Base-by-base conservation (phyloP, 1,139 yeast species). In the Candida neerlandica region DNA sequence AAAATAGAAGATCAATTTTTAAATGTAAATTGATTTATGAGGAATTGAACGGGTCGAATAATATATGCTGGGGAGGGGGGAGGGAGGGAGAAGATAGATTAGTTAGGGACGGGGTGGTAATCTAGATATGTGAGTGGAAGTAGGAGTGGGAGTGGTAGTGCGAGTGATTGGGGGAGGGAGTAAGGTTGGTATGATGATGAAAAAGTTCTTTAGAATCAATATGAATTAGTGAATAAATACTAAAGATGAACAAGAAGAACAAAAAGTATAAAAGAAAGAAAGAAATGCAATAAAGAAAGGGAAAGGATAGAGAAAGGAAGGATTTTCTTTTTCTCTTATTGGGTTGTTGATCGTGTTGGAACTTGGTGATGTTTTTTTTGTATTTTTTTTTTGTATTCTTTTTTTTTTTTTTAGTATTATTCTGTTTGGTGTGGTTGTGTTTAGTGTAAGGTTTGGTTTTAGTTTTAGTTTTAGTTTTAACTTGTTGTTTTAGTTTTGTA, bases 341-440 rank as follows among this genome's bases (percentile, higher is more conserved):
- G 16, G 16, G 12, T 12, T 37, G 41, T 37, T 37, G 41, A 37
- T 37, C 21, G 41, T 37, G 29, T 21, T 37, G 14, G 29, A 21
- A 21, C 14, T 21, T 37, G 41, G 26, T 37, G 41, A 21, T 37
- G 26, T 37, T 19, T 37, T 37, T 37, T 34, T 34, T n/a, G n/a
- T n/a, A n/a, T 18, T 34, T 34, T 16, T 18, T 34, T 9, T 33
- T 33, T 3, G 5, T 23, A 7, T 23, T 23, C 9, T 23, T 21
- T 21, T 21, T 21, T 21, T 21, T 21, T 4, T 4, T 21, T 21
- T 12, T 29, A 12, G 14, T 29, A 11, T n/a, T 29, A n/a, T n/a
- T n/a, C n/a, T n/a, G n/a, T n/a, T n/a, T n/a, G n/a, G n/a, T 11
- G 33, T 29, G 33, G 33, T 11, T 10, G n/a, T 29, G 33, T 29